These are phyloP conservation scores for Metschnikowia peoriensis DNA, from an alignment of 805 yeast species.

Conservation along the genomic window DNA sequence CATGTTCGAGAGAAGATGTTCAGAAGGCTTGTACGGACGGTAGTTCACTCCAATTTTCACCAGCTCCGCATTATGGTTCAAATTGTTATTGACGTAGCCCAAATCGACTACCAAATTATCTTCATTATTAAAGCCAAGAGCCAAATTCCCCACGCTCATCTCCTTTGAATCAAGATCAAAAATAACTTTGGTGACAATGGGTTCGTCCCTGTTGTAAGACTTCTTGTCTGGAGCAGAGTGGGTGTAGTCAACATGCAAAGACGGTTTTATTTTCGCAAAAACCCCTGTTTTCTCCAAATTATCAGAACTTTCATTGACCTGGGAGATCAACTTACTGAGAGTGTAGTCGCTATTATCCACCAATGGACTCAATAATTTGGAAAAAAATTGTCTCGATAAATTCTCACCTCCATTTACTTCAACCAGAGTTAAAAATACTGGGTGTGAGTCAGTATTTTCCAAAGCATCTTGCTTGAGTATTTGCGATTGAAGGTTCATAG, in stretches of 20 bases:
- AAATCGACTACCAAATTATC: slow-evolving; percentile 37
- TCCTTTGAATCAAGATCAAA: slow-evolving; percentile 41
- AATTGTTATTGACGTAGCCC: slow-evolving; percentile 42
- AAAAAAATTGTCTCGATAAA: slow-evolving; percentile 46
- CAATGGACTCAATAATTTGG: slow-evolving; percentile 45
- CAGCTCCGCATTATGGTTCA: slow-evolving; percentile 50
- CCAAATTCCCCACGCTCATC: slow-evolving; percentile 33
- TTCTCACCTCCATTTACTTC: slow-evolving; percentile 43
- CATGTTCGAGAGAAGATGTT: slow-evolving; percentile 45
- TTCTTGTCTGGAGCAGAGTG: slow-evolving; percentile 23
- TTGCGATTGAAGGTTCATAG: slow-evolving; percentile 12
- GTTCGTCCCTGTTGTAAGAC: slow-evolving; percentile 35
- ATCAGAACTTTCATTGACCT: slow-evolving; percentile 30
- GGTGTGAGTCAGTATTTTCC: slow-evolving; percentile 30
- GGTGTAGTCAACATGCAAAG: slow-evolving; percentile 41
- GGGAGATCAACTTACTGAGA: slow-evolving; percentile 38
- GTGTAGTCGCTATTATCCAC: slow-evolving; percentile 42
- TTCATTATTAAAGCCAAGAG: slow-evolving; percentile 36
- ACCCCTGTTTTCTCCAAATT: slow-evolving; percentile 45
- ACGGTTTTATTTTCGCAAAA: slow-evolving; percentile 39
- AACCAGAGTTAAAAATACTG: slow-evolving; percentile 34
- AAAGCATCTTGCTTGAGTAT: slow-evolving; percentile 31
- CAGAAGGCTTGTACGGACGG: slow-evolving; percentile 53
- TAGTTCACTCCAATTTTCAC: slow-evolving; percentile 47
- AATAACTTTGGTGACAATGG: slow-evolving; percentile 46